Evolutionary conservation across 2,329 filamentous ascomycete species (phyloP), one percentile per base, ranked within the genome.

Genomic region (Clarireedia paspali): DNA sequence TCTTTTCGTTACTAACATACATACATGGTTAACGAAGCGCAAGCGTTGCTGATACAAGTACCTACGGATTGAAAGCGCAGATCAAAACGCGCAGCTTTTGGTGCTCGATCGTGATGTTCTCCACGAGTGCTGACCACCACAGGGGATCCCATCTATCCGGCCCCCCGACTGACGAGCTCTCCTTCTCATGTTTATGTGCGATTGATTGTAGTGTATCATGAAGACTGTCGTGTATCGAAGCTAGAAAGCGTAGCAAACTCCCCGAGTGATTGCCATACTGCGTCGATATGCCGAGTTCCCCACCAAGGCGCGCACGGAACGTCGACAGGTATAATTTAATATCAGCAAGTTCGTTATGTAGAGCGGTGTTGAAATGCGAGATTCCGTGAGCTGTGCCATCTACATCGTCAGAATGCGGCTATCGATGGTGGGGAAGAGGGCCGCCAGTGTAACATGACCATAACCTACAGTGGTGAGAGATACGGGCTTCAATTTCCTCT

Each of bases 21-120:
- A 34, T 34, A 34, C 10, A 34, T 34, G 30, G 12, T 34, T 34
- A 3, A 7, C 1, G 27, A 44, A 45, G 4, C 14, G 23, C 24
- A 3, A 15, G 14, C 24, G 15, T 50, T 5, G 42, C 7, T 36
- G n/a, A 26, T 14, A 6, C 23, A 20, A n/a, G 2, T 2, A 50
- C 53, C 44, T 20, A 55, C 53, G 38, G 46, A 23, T 55, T 34
- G 14, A 55, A 50, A 14, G 46, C 44, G 42, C 46, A 50, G 20
- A 55, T 38, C 26, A 50, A 20, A 10, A 50, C 46, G n/a, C 17
- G 47, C n/a, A 55, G 39, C 40, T 55, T 55, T 9, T 44, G 26
- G 17, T 55, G 49, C 5, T 55, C 46, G 1, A 55, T 45, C 3
- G 15, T 34, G 17, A 50, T 50, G 5, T 17, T 12, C 10, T 55